Evolutionary conservation across 192 early-diverging fungal genomes (phyloP), one percentile per base, ranked within the genome.

Genomic region (Entomortierella chlamydospora): DNA sequence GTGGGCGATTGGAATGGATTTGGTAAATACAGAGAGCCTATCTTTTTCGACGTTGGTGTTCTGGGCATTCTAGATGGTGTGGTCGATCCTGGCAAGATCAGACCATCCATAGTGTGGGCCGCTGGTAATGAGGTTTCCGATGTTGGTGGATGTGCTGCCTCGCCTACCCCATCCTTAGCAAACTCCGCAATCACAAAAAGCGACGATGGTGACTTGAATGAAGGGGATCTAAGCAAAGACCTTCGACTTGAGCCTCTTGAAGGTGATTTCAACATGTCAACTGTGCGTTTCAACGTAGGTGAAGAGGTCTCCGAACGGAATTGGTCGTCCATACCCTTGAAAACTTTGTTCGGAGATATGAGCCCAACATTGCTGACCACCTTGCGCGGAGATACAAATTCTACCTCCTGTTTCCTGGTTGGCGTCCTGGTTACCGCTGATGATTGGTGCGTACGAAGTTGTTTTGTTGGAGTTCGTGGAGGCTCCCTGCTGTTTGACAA

Each of bases 311-410:
- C 37, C 2, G 74, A 30, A 0, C 53, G 22, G 57, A 58, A 64
- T 20, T 64, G 61, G 26, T 41, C 26, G 30, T 47, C 54, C n/a
- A n/a, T n/a, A 18, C 64, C 74, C 1, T 60, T 55, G 6, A 30
- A 45, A n/a, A 5, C 17, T 43, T 53, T 30, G 20, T 68, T 63
- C 1, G 76, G 76, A 2, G 76, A 79, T 68, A 79, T 79, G 43
- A 79, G 30, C 4, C 76, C 76, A 30, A 68, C 37, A 30, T 37
- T 52, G 18, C 64, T 54, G 64, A 60, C 41, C 6, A 74, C 29
- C 25, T 45, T 66, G 20, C 57, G 62, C 23, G 76, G 76, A 0
- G 76, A 79, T 0, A 79, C 68, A 70, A 54, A 79, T 51, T 79
- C 73, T 45, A 78, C 56, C 30, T 68, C 63, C 7, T 79, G 61